A percentile compares a stretch with the other conserved stretches of the same genome.
Conservation (phyloP, 306 rosid species). For the Gillenia trifoliata region DNA sequence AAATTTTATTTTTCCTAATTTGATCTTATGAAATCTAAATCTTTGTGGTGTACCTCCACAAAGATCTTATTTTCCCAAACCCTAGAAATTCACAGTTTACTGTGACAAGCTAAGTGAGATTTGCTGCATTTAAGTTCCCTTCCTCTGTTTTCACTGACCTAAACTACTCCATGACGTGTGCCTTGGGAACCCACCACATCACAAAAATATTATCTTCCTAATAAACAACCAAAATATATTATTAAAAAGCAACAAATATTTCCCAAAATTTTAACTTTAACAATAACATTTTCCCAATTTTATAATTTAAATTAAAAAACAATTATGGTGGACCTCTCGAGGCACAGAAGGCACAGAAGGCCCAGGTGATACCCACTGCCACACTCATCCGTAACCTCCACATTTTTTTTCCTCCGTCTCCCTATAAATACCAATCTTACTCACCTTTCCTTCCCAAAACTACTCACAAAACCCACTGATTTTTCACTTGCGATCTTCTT, state of each 20-base stretch:
- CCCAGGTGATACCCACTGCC: conserved; percentile 86
- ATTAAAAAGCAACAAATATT: conserved; percentile 4
- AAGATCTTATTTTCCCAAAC: background rate
- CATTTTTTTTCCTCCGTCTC: conserved; percentile 25
- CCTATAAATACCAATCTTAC: conserved; percentile 49
- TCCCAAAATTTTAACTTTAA: background rate
- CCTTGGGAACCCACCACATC: conserved; percentile 57
- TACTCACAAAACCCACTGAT: background rate
- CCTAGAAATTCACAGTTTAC: background rate
- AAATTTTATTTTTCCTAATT: too few species aligned
- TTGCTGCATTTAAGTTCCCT: conserved; percentile 47
- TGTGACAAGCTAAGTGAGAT: conserved; percentile 26
- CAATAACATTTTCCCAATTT: too few species aligned
- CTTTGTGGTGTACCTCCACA: background rate
- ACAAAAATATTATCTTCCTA: conserved; percentile 13
- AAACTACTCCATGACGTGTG: conserved; percentile 55
- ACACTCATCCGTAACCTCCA: conserved; percentile 27
- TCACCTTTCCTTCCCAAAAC: conserved; percentile 12
- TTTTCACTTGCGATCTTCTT: background rate
- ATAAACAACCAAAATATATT: background rate
- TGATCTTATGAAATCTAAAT: background rate
- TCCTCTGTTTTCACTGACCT: conserved; percentile 37
- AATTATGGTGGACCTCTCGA: conserved; percentile 47
- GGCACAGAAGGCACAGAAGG: conserved; percentile 59
- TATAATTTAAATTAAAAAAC: background rate